These are phyloP conservation scores for Hypsizygus marmoreus DNA, from an alignment of 768 basidiomycete species.

Conservation along the genomic window DNA sequence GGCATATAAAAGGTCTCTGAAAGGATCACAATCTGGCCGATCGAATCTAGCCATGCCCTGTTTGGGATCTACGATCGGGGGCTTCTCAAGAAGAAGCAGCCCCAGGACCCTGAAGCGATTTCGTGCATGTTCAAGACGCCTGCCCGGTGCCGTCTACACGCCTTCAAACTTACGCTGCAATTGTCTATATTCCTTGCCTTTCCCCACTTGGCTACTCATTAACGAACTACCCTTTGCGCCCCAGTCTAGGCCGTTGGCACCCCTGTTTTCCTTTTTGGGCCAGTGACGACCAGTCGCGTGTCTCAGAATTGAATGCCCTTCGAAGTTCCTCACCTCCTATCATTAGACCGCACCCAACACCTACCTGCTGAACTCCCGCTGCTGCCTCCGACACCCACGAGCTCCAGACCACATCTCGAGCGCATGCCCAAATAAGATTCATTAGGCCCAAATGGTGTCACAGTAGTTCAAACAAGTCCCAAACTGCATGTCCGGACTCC, in stretches of 20 bases:
- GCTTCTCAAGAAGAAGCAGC: slow-evolving; percentile 8
- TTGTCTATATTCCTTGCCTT: neutral
- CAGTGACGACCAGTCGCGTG: slow-evolving; percentile 6
- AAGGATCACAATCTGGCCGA: slow-evolving; percentile 30
- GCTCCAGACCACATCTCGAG: neutral
- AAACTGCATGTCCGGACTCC: slow-evolving; percentile 5
- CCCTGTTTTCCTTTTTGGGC: slow-evolving; percentile 10
- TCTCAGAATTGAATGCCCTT: slow-evolving; percentile 14
- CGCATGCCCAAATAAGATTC: neutral
- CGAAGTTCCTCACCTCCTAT: slow-evolving; percentile 10
- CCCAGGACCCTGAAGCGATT: slow-evolving; percentile 7
- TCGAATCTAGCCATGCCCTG: slow-evolving; percentile 24
- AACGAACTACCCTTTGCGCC: slow-evolving; percentile 1
- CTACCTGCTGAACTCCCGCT: slow-evolving; percentile 3
- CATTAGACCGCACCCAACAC: slow-evolving; percentile 5
- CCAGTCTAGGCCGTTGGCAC: neutral
- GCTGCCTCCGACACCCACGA: neutral
- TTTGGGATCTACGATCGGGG: slow-evolving; percentile 19
- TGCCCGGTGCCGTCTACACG: slow-evolving; percentile 4
- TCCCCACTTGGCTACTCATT: neutral
- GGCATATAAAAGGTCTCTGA: slow-evolving; percentile 46
- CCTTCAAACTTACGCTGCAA: neutral
- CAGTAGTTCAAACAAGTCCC: no score
- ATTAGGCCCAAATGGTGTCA: slow-evolving; percentile 8
- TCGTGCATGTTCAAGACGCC: slow-evolving; percentile 2